Evolutionary conservation across 1,139 yeast genomes (phyloP).

Genomic region (Saccharomyces pastorianus): DNA sequence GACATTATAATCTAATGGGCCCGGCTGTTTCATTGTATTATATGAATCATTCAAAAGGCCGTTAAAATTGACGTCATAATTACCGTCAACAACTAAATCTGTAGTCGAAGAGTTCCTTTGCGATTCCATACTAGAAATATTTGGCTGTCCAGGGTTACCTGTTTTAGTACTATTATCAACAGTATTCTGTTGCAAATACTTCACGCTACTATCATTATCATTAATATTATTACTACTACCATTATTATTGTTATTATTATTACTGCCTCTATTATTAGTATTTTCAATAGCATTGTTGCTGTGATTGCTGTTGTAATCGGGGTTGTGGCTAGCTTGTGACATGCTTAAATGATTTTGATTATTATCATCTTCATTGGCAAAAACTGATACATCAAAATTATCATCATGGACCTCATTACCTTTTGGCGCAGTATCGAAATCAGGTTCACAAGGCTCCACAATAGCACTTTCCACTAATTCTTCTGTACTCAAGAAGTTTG

Average conservation of each 20-base stretch:
- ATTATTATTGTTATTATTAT: background rate
- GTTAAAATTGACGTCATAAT: conserved; percentile 1
- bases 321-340: background rate
- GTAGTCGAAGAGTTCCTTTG: background rate
- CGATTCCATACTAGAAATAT: background rate
- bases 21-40: background rate
- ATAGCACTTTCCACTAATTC: conserved; percentile 58
- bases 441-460: conserved; percentile 24
- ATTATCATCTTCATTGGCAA: conserved; percentile 4
- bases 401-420: conserved; percentile 3
- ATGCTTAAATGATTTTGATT: background rate
- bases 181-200: background rate
- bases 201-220: background rate
- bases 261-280: background rate
- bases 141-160: background rate
- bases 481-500: conserved; percentile 53
- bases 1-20: conserved; percentile 2
- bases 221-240: background rate
- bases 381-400: conserved; percentile 9
- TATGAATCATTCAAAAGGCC: background rate
- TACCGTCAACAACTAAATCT: background rate
- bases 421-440: background rate
- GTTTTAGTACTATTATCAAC: background rate
- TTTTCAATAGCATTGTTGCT: background rate
- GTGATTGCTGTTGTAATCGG: background rate